These are phyloP conservation scores for Claviceps sp. DNA, from an alignment of 2,329 filamentous ascomycete species.

Conservation along the genomic window DNA sequence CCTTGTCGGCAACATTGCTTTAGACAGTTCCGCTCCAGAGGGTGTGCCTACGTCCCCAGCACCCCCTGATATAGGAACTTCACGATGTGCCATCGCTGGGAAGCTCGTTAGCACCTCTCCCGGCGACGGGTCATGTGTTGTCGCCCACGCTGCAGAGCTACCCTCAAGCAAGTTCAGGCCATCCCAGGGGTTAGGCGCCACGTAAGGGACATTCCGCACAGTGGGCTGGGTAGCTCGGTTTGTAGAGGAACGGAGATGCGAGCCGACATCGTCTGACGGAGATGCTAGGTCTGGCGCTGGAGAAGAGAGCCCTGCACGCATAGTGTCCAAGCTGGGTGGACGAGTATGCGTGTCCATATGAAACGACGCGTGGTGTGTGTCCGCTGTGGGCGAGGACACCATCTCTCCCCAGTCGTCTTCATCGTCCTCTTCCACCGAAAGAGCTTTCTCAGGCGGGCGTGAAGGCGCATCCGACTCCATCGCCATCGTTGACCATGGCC, in stretches of 20 bases:
- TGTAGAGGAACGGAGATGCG: too few relatives aligned
- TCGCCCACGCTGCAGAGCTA: not conserved
- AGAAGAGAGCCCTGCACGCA: not conserved
- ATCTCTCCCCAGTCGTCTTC: slow-evolving; percentile 51
- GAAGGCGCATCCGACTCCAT: not conserved
- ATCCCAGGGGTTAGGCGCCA: not conserved
- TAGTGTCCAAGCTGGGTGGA: not conserved
- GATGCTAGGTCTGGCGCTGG: not conserved
- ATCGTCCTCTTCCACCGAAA: slow-evolving; percentile 21
- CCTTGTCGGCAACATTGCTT: too few relatives aligned
- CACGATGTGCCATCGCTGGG: not conserved
- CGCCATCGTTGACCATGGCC: not conserved
- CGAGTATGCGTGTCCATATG: not conserved
- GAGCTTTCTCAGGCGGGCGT: not conserved
- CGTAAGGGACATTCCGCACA: not conserved
- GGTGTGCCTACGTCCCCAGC: too few relatives aligned
- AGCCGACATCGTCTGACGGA: not conserved
- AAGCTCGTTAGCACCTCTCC: too few relatives aligned
- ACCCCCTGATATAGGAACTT: not conserved
- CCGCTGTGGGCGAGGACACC: slow-evolving; percentile 26
- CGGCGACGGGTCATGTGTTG: not conserved
- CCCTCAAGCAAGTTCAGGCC: not conserved
- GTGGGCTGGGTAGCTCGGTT: not conserved
- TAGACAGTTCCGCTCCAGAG: too few relatives aligned
- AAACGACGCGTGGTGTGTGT: not conserved